phyloP scores from a whole-genome alignment of 148 eudicot species.

The Oxyria digyna region DNA sequence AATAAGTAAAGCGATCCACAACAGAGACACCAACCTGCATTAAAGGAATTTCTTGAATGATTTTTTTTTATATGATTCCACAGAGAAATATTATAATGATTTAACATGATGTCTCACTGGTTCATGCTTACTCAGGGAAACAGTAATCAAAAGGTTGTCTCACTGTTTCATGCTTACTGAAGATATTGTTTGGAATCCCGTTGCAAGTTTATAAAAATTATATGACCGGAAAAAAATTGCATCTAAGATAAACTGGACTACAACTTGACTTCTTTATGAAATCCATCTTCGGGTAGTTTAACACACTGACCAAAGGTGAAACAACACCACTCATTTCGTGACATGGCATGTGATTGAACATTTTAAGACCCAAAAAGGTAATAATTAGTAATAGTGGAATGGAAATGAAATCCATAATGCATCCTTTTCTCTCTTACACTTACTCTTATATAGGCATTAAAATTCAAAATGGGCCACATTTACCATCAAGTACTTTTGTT shows the following conservation, averaged over 20 bases:
- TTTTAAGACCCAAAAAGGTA: neutral
- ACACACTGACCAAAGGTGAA: neutral
- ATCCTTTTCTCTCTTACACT: neutral
- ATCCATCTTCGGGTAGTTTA: neutral
- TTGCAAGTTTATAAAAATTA: neutral
- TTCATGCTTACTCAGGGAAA: too few species aligned
- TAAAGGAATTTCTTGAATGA: slow-evolving; percentile 9
- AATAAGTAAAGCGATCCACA: slow-evolving; percentile 93
- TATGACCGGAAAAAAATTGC: neutral
- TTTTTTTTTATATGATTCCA: neutral
- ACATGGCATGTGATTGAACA: neutral
- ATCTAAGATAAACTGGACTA: neutral
- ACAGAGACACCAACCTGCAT: slow-evolving; percentile 97
- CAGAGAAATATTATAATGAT: neutral
- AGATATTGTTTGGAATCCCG: neutral
- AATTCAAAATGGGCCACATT: neutral
- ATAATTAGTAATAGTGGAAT: neutral
- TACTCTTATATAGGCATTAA: neutral
- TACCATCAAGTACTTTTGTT: neutral
- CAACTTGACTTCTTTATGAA: neutral
- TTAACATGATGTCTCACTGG: neutral
- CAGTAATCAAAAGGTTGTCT: too few species aligned
- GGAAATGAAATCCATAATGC: neutral
- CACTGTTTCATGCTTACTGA: too few species aligned
- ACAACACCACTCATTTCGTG: neutral